Percentiles rank a stretch among this genome's conserved stretches.
These are phyloP conservation scores for Cutaneotrichosporon sp. DNA, from an alignment of 1,284 basidiomycete genomes.

Conservation along the genomic window DNA sequence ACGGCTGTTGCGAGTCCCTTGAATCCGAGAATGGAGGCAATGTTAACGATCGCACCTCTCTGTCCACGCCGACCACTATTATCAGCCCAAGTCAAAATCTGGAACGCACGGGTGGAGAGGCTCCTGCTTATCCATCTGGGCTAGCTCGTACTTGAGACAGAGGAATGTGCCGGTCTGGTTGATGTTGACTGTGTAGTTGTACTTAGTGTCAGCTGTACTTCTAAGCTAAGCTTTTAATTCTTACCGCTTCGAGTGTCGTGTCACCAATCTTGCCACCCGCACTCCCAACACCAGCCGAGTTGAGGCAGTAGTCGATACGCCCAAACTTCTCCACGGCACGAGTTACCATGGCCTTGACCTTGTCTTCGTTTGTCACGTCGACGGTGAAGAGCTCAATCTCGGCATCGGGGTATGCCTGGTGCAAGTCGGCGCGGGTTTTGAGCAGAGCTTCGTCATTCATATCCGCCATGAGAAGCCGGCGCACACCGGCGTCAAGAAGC, in stretches of 20 bases:
- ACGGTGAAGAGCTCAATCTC: slow-evolving; percentile 11
- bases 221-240: neutral
- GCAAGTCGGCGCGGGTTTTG: slow-evolving; percentile 4
- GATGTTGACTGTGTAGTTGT: slow-evolving; percentile 33
- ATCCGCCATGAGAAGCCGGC: slow-evolving; percentile 18
- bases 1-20: slow-evolving; percentile 8
- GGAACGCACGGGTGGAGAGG: neutral
- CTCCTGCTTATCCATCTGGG: slow-evolving; percentile 29
- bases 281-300: slow-evolving; percentile 34
- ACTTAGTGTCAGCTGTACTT: slow-evolving; percentile 21
- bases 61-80: slow-evolving; percentile 18
- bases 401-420: slow-evolving; percentile 1
- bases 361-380: slow-evolving; percentile 21
- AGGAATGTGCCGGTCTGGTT: slow-evolving; percentile 31
- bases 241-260: slow-evolving; percentile 23
- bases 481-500: slow-evolving; percentile 15
- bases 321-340: slow-evolving; percentile 27
- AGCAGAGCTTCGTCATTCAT: slow-evolving; percentile 16
- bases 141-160: slow-evolving; percentile 24
- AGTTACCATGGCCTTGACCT: slow-evolving; percentile 19
- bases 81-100: neutral
- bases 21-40: slow-evolving; percentile 17
- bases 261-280: slow-evolving; percentile 13
- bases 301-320: slow-evolving; percentile 42
- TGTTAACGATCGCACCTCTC: slow-evolving; percentile 28